Evolutionary conservation across 257 asterid species (phyloP).

Genomic region (Salvia splendens): DNA sequence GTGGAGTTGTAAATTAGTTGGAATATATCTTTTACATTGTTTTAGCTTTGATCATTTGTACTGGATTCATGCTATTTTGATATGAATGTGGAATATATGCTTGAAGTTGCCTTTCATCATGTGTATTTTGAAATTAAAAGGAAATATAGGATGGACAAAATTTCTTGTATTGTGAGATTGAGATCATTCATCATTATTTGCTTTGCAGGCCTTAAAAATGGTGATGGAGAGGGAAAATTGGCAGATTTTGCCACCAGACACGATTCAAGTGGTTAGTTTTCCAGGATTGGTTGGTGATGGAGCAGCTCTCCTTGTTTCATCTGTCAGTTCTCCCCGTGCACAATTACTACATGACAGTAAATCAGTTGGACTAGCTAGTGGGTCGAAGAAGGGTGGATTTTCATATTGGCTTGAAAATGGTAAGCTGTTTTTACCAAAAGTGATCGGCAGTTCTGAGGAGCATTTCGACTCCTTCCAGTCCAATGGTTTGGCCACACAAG

Average conservation of each 20-base stretch:
- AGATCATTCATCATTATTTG: slow-evolving; percentile 30
- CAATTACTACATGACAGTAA: slow-evolving; percentile 56
- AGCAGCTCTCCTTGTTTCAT: slow-evolving; percentile 85
- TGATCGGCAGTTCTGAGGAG: slow-evolving; percentile 55
- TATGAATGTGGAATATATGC: neutral
- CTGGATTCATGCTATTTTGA: neutral
- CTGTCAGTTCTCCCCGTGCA: slow-evolving; percentile 53
- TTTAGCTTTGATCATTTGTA: slow-evolving; percentile 5
- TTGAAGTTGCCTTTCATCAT: neutral
- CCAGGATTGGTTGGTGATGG: slow-evolving; percentile 99
- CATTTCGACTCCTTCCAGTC: slow-evolving; percentile 46
- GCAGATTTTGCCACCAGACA: slow-evolving; percentile 86
- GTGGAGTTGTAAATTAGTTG: neutral
- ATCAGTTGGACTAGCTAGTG: slow-evolving; percentile 52
- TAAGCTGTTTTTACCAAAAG: slow-evolving; percentile 71
- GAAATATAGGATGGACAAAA: slow-evolving; percentile 13
- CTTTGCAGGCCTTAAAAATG: slow-evolving; percentile 91
- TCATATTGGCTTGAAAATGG: slow-evolving; percentile 74
- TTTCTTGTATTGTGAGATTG: slow-evolving; percentile 31
- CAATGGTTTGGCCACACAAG: slow-evolving; percentile 54
- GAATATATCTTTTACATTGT: slow-evolving; percentile 6
- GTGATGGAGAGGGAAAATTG: slow-evolving; percentile 96
- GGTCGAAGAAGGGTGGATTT: slow-evolving; percentile 73
- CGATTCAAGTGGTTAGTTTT: slow-evolving; percentile 84
- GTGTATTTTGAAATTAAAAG: slow-evolving; percentile 7